Evolutionary conservation across 768 basidiomycete genomes (phyloP).

Genomic region (Dendrothele bispora): DNA sequence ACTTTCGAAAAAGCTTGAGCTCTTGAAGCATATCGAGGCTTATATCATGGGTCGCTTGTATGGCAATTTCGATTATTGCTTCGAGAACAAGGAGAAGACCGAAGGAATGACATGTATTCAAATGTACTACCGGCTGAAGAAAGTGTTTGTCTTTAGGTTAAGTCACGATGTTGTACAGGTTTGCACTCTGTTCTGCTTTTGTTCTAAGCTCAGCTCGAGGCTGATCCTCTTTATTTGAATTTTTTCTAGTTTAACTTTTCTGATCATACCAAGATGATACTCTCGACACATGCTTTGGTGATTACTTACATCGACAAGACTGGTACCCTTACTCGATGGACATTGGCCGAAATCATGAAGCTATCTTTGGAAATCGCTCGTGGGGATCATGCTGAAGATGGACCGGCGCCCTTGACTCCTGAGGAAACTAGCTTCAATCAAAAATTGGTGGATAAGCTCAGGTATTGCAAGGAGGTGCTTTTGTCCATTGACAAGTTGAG

Average conservation of each 20-base stretch:
- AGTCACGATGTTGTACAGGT: conserved; percentile 97
- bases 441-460: conserved; percentile 74
- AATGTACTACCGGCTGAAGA: conserved; percentile 94
- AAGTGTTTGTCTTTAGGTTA: conserved; percentile 94
- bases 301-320: conserved; percentile 93
- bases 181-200: conserved; percentile 21
- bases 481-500: conserved; percentile 64
- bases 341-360: conserved; percentile 70
- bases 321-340: conserved; percentile 73
- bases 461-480: conserved; percentile 85
- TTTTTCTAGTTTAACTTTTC: conserved; percentile 90
- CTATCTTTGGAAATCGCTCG: no score
- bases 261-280: conserved; percentile 93
- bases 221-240: no score
- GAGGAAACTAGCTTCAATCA: conserved; percentile 62
- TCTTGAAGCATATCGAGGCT: conserved; percentile 90
- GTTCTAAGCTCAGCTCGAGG: conserved; percentile 6
- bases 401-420: conserved; percentile 36
- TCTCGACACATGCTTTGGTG: conserved; percentile 75
- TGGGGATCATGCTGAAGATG: conserved; percentile 23
- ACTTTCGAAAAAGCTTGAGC: conserved; percentile 86
- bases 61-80: conserved; percentile 84
- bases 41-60: conserved; percentile 93
- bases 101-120: conserved; percentile 95
- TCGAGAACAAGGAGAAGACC: conserved; percentile 62